Evolutionary conservation across 805 yeast genomes (phyloP), one percentile per base, ranked within the genome.

Genomic region (Jamesozyma lodderae): DNA sequence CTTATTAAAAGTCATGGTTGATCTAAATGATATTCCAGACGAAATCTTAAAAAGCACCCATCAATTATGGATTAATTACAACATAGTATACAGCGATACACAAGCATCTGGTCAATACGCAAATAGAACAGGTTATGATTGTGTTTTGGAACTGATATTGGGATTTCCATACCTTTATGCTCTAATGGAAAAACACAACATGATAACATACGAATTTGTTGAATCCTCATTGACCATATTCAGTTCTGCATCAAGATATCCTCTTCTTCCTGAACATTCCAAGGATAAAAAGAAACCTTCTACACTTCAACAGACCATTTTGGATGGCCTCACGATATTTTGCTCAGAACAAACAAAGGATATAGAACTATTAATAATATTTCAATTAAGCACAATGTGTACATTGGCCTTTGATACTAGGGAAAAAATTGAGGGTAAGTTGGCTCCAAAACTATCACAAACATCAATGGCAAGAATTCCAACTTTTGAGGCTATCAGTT

Each of bases 191-290:
- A 31, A 60, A 57, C 2, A 57, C 49, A 20, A 53, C 59, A 31
- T 62, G 62, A 16, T 49, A 46, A 20, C 59, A 40, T 17, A 67
- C 55, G 58, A 49, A 6, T 49, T 58, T 37, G 64, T 76, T n/a
- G 72, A 66, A 31, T 63, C 57, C 17, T 64, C 81, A n/a, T 57
- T 85, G 26, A 63, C 62, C n/a, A 60, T 78, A 4, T 69, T 90
- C 51, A 75, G 74, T 48, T 67, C 77, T 13, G 75, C 86, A 41
- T 74, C 82, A 1, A 64, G 83, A 29, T 86, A 81, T 55, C 94
- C 94, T 1, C 68, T 81, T 10, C 63, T 85, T 26, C 81, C 86
- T 7, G 74, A 67, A 22, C 67, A 66, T 44, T 66, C 66, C 24
- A 55, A 62, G 4, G 95, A 86, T 53, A 62, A 66, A 29, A 51